Evolutionary conservation across 371 early-diverging fungal species (phyloP), one percentile per base, ranked within the genome.

Genomic region (Choanephora cucurbitarum): DNA sequence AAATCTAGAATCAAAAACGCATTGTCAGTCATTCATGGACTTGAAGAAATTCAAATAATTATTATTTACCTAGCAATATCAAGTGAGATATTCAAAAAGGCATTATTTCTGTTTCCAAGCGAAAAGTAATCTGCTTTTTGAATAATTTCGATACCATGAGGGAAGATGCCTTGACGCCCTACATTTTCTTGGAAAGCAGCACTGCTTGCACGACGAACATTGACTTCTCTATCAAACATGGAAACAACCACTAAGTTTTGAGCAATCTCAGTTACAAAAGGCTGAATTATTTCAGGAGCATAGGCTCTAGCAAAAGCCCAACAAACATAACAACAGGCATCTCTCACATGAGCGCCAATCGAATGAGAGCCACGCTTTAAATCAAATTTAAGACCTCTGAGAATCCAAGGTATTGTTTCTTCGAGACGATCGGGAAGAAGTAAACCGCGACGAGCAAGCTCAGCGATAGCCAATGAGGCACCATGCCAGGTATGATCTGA

Each of bases 111-210:
- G 59, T 91, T 94, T 40, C 98, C 96, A 0, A 98, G 80, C 0
- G 90, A 76, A 64, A 93, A 95, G 67, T 91, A 98, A 63, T 98
- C 97, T 0, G 94, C 94, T 17, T 84, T 68, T 39, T 91, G 91
- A 39, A 98, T 83, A 45, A 97, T 86, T 1, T 91, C 86, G 44
- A 98, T 95, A 0, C 98, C 98, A 65, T 91, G 84, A n/a, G 96
- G 94, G 52, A 97, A 94, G 39, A 89, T 77, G n/a, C 86, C 94
- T 75, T 91, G 85, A 58, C 99, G 78, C 8, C 99, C 99, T 22
- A 95, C 97, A 56, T 92, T 91, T 66, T 98, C 99, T 68, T 98
- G 99, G 67, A 97, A 96, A 0, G 99, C 97, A 18, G 99, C 98
- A 61, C 89, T 88, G 32, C 91, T 90, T 1, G 99, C 99, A n/a